Percentiles rank a stretch among this genome's conserved stretches.
Evolutionary conservation across 1,284 basidiomycete species (phyloP).

Genomic region (Garcileccinum viscosum): DNA sequence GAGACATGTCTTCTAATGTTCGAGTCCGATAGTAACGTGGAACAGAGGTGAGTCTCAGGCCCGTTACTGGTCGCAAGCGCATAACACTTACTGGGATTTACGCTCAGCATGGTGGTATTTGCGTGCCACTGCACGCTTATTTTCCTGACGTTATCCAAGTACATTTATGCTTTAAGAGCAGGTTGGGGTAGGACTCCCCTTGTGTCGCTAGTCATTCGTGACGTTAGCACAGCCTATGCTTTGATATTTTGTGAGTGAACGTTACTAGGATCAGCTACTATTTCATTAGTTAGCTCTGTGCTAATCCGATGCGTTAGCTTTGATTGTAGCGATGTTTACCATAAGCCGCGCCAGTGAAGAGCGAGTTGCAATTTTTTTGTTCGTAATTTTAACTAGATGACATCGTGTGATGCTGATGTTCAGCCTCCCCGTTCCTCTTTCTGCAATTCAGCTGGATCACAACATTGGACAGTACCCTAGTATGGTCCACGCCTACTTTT

Average conservation of each 20-base stretch:
- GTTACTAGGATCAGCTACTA: background rate
- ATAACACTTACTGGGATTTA: background rate
- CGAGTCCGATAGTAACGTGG: background rate
- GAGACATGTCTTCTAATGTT: conserved; percentile 22
- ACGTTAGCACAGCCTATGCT: conserved; percentile 21
- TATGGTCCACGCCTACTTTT: conserved; percentile 9
- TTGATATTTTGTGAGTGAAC: conserved; percentile 16
- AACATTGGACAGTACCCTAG: conserved; percentile 18
- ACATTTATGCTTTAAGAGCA: conserved; percentile 11
- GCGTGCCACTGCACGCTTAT: conserved; percentile 27
- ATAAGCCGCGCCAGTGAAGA: conserved; percentile 9
- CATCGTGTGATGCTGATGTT: background rate
- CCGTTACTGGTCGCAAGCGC: background rate
- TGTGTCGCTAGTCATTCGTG: conserved; percentile 28
- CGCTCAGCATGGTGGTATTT: conserved; percentile 23
- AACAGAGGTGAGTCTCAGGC: conserved; percentile 18
- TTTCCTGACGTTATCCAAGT: conserved; percentile 29
- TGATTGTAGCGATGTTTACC: conserved; percentile 12
- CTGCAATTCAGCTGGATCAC: conserved; percentile 22
- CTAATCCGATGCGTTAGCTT: conserved; percentile 18
- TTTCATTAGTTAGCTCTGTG: background rate
- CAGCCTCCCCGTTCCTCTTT: background rate
- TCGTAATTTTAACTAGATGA: conserved; percentile 6
- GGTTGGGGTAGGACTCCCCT: conserved; percentile 27
- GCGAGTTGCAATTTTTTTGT: conserved; percentile 23